These are phyloP conservation scores for Solanum dulcamara DNA, from an alignment of 257 asterid genomes.

Conservation along the genomic window DNA sequence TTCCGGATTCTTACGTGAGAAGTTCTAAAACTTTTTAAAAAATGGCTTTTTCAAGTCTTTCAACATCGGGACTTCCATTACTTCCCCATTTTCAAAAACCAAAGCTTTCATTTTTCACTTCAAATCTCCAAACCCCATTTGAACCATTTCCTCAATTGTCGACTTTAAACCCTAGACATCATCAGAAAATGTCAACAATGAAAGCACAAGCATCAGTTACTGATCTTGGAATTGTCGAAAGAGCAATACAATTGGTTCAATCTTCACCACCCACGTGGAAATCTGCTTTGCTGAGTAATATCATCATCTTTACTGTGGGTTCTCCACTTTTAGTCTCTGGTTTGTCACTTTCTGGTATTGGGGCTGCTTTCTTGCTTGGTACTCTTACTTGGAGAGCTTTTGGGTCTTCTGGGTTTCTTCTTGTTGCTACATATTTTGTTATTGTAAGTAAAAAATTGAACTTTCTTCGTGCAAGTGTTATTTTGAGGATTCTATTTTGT, in stretches of 20 bases:
- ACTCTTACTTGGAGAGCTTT: conserved; percentile 93
- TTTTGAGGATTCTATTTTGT: neutral
- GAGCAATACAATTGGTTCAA: conserved; percentile 42
- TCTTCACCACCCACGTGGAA: conserved; percentile 83
- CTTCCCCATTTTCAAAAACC: neutral
- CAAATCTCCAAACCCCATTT: conserved; percentile 14
- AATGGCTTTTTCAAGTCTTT: conserved; percentile 14
- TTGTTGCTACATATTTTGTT: conserved; percentile 74
- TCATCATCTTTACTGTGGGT: conserved; percentile 47
- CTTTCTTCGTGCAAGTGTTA: neutral
- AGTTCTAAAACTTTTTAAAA: neutral
- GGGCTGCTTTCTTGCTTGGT: conserved; percentile 87
- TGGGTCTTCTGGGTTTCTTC: conserved; percentile 62
- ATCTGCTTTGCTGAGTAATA: conserved; percentile 54
- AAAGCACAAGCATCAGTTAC: conserved; percentile 20
- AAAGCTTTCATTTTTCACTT: conserved; percentile 4
- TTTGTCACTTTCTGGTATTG: conserved; percentile 66
- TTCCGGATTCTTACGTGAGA: neutral
- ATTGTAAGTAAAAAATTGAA: conserved; percentile 38
- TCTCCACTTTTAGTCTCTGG: conserved; percentile 71
- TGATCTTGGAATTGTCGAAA: conserved; percentile 45
- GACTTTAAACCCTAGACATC: conserved; percentile 13
- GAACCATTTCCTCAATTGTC: conserved; percentile 1
- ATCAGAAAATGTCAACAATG: conserved; percentile 5
- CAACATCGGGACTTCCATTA: neutral